A percentile compares a stretch with the other conserved stretches of the same genome.
These are phyloP conservation scores for Setomelanomma holmii DNA, from an alignment of 2,329 filamentous ascomycete genomes.

Conservation along the genomic window DNA sequence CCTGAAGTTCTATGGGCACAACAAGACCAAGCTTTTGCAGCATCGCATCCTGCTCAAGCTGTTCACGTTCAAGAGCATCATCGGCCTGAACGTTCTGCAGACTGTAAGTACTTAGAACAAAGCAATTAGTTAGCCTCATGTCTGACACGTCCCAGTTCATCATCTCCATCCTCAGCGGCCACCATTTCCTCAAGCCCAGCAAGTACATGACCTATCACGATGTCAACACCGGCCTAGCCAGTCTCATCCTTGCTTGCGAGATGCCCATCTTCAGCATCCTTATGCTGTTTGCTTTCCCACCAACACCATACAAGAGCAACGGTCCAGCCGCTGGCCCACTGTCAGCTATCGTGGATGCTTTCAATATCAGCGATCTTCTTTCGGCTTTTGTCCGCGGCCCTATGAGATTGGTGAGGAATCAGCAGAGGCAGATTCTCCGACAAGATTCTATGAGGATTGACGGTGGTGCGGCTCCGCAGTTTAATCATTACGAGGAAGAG, in stretches of 20 bases:
- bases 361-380: constrained; percentile 39
- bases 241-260: constrained; percentile 39
- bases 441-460: constrained; percentile 23
- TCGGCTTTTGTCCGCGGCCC: constrained; percentile 37
- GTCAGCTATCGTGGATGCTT: constrained; percentile 31
- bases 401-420: constrained; percentile 39
- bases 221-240: constrained; percentile 33
- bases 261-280: constrained; percentile 42
- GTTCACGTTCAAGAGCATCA: constrained; percentile 41
- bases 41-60: constrained; percentile 40
- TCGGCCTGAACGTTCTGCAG: constrained; percentile 38
- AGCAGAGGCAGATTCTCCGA: constrained; percentile 32
- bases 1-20: constrained; percentile 32
- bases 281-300: constrained; percentile 34
- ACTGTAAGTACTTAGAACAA: constrained; percentile 22
- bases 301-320: constrained; percentile 26
- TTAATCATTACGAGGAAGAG: neutral
- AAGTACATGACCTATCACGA: constrained; percentile 41
- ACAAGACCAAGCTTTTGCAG: constrained; percentile 27
- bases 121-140: neutral
- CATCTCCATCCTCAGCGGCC: constrained; percentile 37
- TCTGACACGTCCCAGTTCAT: constrained; percentile 24
- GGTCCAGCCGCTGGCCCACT: constrained; percentile 23
- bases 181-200: constrained; percentile 26
- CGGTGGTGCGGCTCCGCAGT: neutral